phyloP scores from a whole-genome alignment of 306 rosid genomes.

The Sphenostylis stenocarpa region DNA sequence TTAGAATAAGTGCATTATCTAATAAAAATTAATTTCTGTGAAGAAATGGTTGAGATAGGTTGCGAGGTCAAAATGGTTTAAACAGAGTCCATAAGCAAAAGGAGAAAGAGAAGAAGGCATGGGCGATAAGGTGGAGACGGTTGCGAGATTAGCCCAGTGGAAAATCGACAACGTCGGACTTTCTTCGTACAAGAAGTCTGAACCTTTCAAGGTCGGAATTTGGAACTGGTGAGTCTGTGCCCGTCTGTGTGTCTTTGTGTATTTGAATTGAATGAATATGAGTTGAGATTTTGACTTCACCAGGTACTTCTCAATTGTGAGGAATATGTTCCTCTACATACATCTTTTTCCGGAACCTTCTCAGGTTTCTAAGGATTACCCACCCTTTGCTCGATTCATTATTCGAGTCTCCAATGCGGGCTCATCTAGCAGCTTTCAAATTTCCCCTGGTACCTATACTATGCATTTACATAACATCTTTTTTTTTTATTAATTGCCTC shows the following conservation, averaged over 20 bases:
- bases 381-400: slow-evolving; percentile 74
- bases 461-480: too few relatives aligned
- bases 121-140: slow-evolving; percentile 68
- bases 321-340: slow-evolving; percentile 61
- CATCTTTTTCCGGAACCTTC: slow-evolving; percentile 86
- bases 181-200: slow-evolving; percentile 66
- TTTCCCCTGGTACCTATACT: slow-evolving; percentile 47
- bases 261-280: not conserved
- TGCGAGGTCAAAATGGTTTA: not conserved
- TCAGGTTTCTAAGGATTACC: slow-evolving; percentile 63
- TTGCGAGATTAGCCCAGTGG: slow-evolving; percentile 85
- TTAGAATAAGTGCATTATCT: too few relatives aligned
- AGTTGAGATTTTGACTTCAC: not conserved
- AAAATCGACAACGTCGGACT: slow-evolving; percentile 75
- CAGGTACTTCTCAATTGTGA: slow-evolving; percentile 66
- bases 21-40: too few relatives aligned
- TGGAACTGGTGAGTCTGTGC: slow-evolving; percentile 71
- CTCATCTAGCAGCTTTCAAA: slow-evolving; percentile 51
- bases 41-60: too few relatives aligned
- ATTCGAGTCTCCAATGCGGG: slow-evolving; percentile 64
- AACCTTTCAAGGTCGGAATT: slow-evolving; percentile 80
- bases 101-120: slow-evolving; percentile 12
- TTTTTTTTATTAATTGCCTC: not conserved
- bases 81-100: not conserved
- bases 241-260: not conserved